phyloP scores from a whole-genome alignment of 2,329 filamentous ascomycete species.

The Curvularia sp. region DNA sequence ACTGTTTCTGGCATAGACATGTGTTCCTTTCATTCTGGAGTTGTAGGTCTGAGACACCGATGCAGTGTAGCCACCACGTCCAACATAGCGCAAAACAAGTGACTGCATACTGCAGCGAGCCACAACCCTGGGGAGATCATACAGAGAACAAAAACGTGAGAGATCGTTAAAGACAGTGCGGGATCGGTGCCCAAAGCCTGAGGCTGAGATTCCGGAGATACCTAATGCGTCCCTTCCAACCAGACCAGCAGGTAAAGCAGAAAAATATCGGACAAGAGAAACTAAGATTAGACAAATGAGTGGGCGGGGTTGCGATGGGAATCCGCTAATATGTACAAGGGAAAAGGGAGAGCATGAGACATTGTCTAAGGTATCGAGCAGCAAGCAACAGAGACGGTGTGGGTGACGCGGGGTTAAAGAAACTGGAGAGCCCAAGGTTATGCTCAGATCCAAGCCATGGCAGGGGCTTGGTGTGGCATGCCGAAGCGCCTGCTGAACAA shows the following conservation, averaged over 20 bases:
- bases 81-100: slow-evolving; percentile 20
- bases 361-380: slow-evolving; percentile 22
- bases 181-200: slow-evolving; percentile 25
- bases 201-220: slow-evolving; percentile 23
- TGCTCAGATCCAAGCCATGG: slow-evolving; percentile 49
- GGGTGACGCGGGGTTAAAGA: slow-evolving; percentile 5
- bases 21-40: slow-evolving; percentile 17
- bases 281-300: slow-evolving; percentile 31
- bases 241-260: slow-evolving; percentile 20
- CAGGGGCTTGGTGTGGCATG: slow-evolving; percentile 26
- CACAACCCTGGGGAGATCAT: slow-evolving; percentile 12
- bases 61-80: slow-evolving; percentile 19
- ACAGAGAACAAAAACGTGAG: slow-evolving; percentile 21
- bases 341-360: slow-evolving; percentile 22
- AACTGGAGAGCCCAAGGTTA: neutral
- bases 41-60: slow-evolving; percentile 20
- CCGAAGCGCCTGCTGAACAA: slow-evolving; percentile 53
- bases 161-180: slow-evolving; percentile 30
- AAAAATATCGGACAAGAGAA: slow-evolving; percentile 19
- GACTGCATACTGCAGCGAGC: slow-evolving; percentile 13
- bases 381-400: slow-evolving; percentile 13
- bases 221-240: slow-evolving; percentile 22
- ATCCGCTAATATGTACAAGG: slow-evolving; percentile 28
- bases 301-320: slow-evolving; percentile 13
- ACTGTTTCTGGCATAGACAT: slow-evolving; percentile 2